Evolutionary conservation across 1,284 basidiomycete genomes (phyloP).

Genomic region (Pseudozyma sp.): DNA sequence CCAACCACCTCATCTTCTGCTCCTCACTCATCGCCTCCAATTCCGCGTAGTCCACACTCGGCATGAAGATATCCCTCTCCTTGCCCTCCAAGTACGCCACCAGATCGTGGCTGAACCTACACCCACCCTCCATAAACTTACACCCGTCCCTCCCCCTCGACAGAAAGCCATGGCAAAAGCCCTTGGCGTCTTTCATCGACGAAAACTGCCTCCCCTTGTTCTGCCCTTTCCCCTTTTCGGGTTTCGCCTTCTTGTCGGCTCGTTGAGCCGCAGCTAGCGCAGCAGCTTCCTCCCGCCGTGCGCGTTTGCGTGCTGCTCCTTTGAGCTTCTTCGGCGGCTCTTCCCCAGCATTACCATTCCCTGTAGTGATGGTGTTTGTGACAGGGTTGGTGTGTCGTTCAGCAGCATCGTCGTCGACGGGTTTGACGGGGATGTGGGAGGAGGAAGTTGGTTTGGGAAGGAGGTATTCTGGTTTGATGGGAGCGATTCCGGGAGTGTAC

Average conservation of each 20-base stretch:
- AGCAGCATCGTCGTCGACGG: conserved; percentile 37
- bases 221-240: conserved; percentile 37
- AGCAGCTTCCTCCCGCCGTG: conserved; percentile 42
- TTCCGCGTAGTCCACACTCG: conserved; percentile 44
- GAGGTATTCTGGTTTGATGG: conserved; percentile 51
- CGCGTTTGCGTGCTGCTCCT: conserved; percentile 45
- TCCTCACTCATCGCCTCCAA: conserved; percentile 11
- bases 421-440: conserved; percentile 1
- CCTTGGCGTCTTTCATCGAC: conserved; percentile 35
- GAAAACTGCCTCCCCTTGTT: conserved; percentile 49
- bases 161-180: conserved; percentile 35
- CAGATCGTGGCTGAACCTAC: conserved; percentile 84
- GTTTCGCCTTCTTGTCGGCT: conserved; percentile 29
- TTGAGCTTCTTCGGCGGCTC: conserved; percentile 45
- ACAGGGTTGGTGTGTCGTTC: conserved; percentile 30
- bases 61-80: conserved; percentile 76
- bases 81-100: conserved; percentile 81
- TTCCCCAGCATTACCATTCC: neutral
- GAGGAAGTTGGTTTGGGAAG: conserved; percentile 29
- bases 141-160: conserved; percentile 32
- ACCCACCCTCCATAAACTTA: conserved; percentile 67
- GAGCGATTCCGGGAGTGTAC: conserved; percentile 50
- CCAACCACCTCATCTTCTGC: conserved; percentile 33
- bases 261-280: conserved; percentile 23
- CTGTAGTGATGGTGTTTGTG: neutral